These are phyloP conservation scores for Euphorbia neoarborescens DNA, from an alignment of 441 rosid species.

Conservation along the genomic window DNA sequence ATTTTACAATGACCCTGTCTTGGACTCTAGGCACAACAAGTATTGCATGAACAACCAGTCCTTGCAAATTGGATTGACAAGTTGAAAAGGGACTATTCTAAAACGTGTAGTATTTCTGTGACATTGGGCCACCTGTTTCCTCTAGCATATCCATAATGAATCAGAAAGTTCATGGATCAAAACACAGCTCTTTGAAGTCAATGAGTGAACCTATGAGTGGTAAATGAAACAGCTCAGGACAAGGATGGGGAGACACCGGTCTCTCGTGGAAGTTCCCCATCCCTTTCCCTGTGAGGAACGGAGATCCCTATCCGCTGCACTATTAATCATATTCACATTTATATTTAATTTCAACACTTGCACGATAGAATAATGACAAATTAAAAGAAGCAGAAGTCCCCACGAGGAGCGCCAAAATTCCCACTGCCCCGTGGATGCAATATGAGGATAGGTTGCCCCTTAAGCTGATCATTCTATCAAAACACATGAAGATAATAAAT, in stretches of 20 bases:
- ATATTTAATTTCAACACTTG: no score
- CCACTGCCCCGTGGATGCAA: neutral
- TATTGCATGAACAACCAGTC: neutral
- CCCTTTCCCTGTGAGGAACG: no score
- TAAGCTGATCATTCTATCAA: neutral
- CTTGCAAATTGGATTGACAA: neutral
- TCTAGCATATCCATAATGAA: neutral
- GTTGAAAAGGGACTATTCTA: neutral
- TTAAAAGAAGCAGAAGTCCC: neutral
- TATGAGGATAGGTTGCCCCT: neutral
- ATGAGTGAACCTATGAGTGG: neutral
- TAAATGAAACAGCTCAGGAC: no score
- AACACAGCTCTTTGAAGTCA: neutral
- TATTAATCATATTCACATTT: no score
- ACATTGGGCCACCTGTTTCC: neutral
- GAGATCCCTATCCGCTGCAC: no score
- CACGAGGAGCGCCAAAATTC: neutral
- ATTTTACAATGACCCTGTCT: neutral
- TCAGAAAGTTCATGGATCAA: neutral
- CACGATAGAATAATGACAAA: no score
- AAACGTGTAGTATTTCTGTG: neutral
- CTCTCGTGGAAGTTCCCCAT: no score
- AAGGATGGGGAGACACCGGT: no score
- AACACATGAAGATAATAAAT: neutral
- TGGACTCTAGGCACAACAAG: neutral